phyloP scores from a whole-genome alignment of 768 basidiomycete species.

The Termitomyces sp. region DNA sequence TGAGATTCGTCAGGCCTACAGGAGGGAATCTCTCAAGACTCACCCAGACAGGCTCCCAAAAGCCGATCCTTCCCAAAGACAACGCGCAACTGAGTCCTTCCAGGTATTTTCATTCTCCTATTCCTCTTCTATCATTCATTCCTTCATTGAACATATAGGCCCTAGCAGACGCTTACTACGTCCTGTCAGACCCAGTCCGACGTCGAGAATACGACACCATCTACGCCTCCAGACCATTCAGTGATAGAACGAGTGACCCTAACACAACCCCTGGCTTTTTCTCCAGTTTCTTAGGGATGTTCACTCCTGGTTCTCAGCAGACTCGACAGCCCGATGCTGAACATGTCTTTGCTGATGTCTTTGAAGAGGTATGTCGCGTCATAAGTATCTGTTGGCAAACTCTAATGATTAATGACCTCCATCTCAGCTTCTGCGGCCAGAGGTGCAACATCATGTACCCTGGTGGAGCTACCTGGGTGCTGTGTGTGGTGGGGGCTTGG shows the following conservation, averaged over 20 bases:
- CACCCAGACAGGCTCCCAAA: constrained; percentile 83
- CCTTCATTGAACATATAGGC: constrained; percentile 35
- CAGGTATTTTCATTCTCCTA: constrained; percentile 41
- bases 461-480: constrained; percentile 79
- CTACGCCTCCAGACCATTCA: constrained; percentile 46
- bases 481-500: constrained; percentile 61
- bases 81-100: constrained; percentile 75
- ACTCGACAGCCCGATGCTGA: constrained; percentile 66
- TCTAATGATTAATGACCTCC: not conserved
- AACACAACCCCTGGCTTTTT: constrained; percentile 72
- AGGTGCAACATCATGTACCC: constrained; percentile 63
- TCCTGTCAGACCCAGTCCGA: constrained; percentile 74
- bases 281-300: constrained; percentile 67
- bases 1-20: constrained; percentile 73
- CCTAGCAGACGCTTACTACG: constrained; percentile 92
- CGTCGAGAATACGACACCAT: constrained; percentile 68
- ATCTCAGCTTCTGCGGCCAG: constrained; percentile 66
- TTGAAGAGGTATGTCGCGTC: constrained; percentile 66
- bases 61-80: constrained; percentile 65
- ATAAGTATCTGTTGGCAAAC: not conserved
- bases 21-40: constrained; percentile 78
- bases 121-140: not conserved
- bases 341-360: constrained; percentile 81
- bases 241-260: constrained; percentile 56
- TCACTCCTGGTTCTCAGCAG: constrained; percentile 29